Evolutionary conservation across 106 monocot species (phyloP), one percentile per base, ranked within the genome.

Genomic region (Amphibolis antarctica): DNA sequence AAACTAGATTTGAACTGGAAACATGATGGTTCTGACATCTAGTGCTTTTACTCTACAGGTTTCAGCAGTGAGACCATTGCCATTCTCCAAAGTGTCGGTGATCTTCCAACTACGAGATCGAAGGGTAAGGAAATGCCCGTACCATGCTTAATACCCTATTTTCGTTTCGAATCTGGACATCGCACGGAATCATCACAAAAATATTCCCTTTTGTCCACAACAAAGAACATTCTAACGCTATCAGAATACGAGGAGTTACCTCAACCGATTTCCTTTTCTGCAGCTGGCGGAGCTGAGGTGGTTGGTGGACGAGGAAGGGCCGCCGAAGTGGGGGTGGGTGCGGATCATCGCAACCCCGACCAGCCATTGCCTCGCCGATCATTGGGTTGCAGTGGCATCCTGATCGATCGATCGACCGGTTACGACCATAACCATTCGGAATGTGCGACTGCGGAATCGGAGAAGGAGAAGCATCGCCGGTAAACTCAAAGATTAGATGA

Each of bases 51-150:
- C 3, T 58, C 0, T 31, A 46, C 83, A 92, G 92, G 84, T 92
- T n/a, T 72, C 81, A 10, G 53, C 82, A 3, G 66, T 75, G 20
- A 58, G 92, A 29, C 92, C 92, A 5, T 80, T 85, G 53, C 72
- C 80, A 26, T 85, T 93, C 54, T 93, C 92, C 0, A 78, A 93
- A 20, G 63, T 80, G 55, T 82, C 92, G 9, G 60, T 93, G 22
- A 78, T 93, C 44, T 93, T 93, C 44, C 76, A 85, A 62, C 68
- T 88, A 44, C 76, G 78, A 59, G 92, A 93, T 66, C 88, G 88
- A 27, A 88, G 92, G 80, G 92, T 93, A 79, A 80, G 79, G 20
- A 21, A 13, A 44, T 18, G n/a, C 11, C 22, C 20, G 10, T 21
- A 49, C 17, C 42, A 12, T 7, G 7, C 7, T 28, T 12, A 15